These are phyloP conservation scores for Talaromyces verruculosus DNA, from an alignment of 2,329 filamentous ascomycete species.

Conservation along the genomic window DNA sequence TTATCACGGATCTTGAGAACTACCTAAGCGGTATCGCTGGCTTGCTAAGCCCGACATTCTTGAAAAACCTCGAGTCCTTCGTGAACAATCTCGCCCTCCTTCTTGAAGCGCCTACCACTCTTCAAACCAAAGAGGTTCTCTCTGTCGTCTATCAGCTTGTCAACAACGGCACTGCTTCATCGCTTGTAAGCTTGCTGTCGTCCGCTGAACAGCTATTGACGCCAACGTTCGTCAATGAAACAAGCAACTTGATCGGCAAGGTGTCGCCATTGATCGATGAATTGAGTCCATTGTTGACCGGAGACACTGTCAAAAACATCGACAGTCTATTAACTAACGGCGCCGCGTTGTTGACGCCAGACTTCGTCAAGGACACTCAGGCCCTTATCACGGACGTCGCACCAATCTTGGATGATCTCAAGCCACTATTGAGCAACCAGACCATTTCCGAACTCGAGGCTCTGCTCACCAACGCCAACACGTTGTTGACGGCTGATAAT, in stretches of 20 bases:
- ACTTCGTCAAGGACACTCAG: constrained; percentile 25
- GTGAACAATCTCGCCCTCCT: constrained; percentile 36
- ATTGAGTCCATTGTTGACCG: constrained; percentile 28
- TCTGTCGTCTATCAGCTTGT: constrained; percentile 16
- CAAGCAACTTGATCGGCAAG: constrained; percentile 25
- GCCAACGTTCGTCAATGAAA: constrained; percentile 22
- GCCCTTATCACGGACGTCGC: constrained; percentile 23
- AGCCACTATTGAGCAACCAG: constrained; percentile 18
- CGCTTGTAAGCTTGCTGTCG: constrained; percentile 12
- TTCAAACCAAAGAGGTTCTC: constrained; percentile 29
- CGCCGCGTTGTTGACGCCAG: constrained; percentile 26
- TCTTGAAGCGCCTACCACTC: constrained; percentile 34
- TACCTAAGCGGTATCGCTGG: constrained; percentile 25
- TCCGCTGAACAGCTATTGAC: constrained; percentile 19
- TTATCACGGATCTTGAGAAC: constrained; percentile 21
- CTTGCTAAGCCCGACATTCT: constrained; percentile 31
- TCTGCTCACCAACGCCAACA: constrained; percentile 24
- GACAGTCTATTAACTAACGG: constrained; percentile 26
- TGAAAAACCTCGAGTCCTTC: constrained; percentile 36
- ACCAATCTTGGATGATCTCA: constrained; percentile 25
- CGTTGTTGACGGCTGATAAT: constrained; percentile 23
- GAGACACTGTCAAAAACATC: constrained; percentile 28
- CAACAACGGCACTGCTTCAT: constrained; percentile 16
- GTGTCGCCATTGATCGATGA: constrained; percentile 22
- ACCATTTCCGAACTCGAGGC: constrained; percentile 22